These are phyloP conservation scores for Trametes pubescens DNA, from an alignment of 1,284 basidiomycete genomes.

Conservation along the genomic window DNA sequence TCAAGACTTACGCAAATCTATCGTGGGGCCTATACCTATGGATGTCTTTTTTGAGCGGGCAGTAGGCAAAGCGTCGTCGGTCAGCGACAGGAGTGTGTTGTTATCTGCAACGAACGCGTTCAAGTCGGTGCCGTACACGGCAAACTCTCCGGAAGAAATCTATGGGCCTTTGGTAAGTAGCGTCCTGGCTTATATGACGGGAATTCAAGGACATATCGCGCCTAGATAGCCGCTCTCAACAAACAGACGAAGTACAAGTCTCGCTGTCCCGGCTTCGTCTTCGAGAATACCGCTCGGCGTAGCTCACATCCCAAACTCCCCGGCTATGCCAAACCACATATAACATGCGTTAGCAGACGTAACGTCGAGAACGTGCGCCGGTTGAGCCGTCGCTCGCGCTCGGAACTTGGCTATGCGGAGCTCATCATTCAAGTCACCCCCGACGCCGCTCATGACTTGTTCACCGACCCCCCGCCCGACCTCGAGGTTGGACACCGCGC, in stretches of 20 bases:
- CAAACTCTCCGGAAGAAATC: neutral
- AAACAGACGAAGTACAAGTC: constrained; percentile 8
- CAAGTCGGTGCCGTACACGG: constrained; percentile 1
- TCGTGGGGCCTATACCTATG: constrained; percentile 6
- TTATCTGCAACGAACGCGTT: constrained; percentile 7
- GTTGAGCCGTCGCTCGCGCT: neutral
- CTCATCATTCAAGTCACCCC: constrained; percentile 20
- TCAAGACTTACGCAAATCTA: neutral
- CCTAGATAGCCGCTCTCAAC: constrained; percentile 13
- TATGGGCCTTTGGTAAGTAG: constrained; percentile 10
- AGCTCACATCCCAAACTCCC: neutral
- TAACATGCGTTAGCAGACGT: constrained; percentile 12
- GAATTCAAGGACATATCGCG: neutral
- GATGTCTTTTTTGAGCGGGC: neutral
- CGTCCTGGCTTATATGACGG: neutral
- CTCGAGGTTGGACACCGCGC: neutral
- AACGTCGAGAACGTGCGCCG: neutral
- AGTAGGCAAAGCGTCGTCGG: neutral
- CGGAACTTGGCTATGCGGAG: constrained; percentile 23
- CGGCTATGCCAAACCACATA: constrained; percentile 17
- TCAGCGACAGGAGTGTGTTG: neutral
- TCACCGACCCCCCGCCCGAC: constrained; percentile 13
- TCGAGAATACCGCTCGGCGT: constrained; percentile 8
- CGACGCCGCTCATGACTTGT: constrained; percentile 11
- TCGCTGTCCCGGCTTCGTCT: constrained; percentile 22